A percentile compares a stretch with the other conserved stretches of the same genome.
Conservation (phyloP, 331 rosid genomes). For the Pyracantha coccinea region DNA sequence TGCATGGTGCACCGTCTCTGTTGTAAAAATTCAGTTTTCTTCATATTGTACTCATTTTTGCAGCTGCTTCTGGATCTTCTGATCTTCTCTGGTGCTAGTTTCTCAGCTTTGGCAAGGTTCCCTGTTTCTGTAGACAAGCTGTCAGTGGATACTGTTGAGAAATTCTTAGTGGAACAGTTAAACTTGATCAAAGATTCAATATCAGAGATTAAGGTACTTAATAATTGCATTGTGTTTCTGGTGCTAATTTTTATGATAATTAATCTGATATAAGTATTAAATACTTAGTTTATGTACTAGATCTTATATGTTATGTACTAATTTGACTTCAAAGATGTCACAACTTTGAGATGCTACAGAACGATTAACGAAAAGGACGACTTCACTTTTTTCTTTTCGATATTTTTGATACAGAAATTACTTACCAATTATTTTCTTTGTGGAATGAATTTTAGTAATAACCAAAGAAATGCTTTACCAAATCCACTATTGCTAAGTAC, state of each 20-base stretch:
- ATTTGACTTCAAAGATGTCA: background rate
- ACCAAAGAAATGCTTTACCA: background rate
- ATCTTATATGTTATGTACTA: background rate
- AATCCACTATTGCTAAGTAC: background rate
- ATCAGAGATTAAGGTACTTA: constrained; percentile 59
- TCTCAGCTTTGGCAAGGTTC: constrained; percentile 49
- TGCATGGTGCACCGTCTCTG: constrained; percentile 12
- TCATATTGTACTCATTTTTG: constrained; percentile 15
- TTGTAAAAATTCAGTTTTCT: constrained; percentile 6
- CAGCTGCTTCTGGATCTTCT: constrained; percentile 70
- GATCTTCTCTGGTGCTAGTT: constrained; percentile 51
- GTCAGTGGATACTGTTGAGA: constrained; percentile 36
- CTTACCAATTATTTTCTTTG: background rate
- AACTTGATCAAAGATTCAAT: constrained; percentile 48
- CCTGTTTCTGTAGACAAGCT: constrained; percentile 37
- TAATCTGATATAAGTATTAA: background rate
- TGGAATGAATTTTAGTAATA: background rate
- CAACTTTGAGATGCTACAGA: background rate
- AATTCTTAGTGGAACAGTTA: constrained; percentile 46
- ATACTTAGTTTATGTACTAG: background rate
- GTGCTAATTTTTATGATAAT: background rate
- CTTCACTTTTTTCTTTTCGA: background rate
- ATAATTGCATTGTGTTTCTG: background rate
- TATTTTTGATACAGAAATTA: background rate
- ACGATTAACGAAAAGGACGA: background rate